Evolutionary conservation across 164 flowering plant genomes (phyloP), one percentile per base, ranked within the genome.

Genomic region (Vitis amurensis): DNA sequence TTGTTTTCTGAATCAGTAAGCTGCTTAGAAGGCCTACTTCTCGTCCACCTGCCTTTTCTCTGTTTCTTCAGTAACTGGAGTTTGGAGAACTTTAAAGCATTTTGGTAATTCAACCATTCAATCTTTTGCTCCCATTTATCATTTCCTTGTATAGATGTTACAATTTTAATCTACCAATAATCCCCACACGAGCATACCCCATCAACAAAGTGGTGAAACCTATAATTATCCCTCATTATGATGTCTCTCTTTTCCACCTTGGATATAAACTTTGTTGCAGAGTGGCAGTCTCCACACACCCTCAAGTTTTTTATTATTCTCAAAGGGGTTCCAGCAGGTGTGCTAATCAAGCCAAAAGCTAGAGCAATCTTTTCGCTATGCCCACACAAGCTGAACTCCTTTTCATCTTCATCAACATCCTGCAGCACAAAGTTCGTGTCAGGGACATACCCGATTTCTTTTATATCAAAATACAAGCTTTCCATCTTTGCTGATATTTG

Each of bases 301-400:
- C 86, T 72, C 74, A 83, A 77, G 73, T 80, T 83, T 74, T 83
- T 83, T n/a, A 81, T 71, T 51, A 83, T 74, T 58, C 84, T 71
- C 64, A 83, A 55, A 51, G 83, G 74, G 9, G 71, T 65, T 3
- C 80, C 80, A 48, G 31, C 60, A 17, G 73, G 49, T 11, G 79
- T 37, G 7, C 44, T 37, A 6, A 37, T 37, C 7, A 37, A 37
- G 4, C 44, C 44, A 37, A 37, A 37, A 37, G 44, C 44, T 37
- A 37, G 44, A 37, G 44, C 44, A 3, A 37, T 37, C 44, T 37
- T 37, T 0, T 37, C 87, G 60, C 87, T 84, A 47, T 84, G 87
- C 52, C 76, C 76, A 62, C 78, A 79, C 10, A 82, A 73, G 67
- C 70, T 70, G 19, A 55, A 50, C 56, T 78, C 80, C 73, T 82